phyloP scores from a whole-genome alignment of 2,329 filamentous ascomycete species.

The Nectriaceae sp. region DNA sequence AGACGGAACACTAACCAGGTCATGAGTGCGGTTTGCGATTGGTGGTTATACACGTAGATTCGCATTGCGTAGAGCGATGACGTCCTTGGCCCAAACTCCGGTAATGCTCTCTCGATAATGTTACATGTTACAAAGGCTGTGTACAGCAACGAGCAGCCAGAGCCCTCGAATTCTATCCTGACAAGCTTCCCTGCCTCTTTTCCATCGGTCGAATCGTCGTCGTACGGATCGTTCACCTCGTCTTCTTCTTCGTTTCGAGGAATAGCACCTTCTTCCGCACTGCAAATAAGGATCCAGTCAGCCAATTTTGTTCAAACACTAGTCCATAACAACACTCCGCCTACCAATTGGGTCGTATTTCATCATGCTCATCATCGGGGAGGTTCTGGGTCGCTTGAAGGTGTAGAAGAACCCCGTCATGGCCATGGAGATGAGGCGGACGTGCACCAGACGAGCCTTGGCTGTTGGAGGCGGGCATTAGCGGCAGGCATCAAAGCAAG shows the following conservation, averaged over 20 bases:
- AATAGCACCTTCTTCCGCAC: slow-evolving; percentile 96
- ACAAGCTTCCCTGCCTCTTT: slow-evolving; percentile 2
- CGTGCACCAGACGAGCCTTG: slow-evolving; percentile 89
- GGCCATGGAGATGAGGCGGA: slow-evolving; percentile 96
- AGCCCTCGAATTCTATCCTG: slow-evolving; percentile 13
- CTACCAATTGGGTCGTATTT: slow-evolving; percentile 98
- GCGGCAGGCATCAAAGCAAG: background rate
- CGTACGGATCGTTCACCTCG: slow-evolving; percentile 45
- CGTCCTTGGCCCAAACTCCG: slow-evolving; percentile 31
- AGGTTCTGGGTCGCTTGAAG: slow-evolving; percentile 76
- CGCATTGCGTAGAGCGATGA: slow-evolving; percentile 20
- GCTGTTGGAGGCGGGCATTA: slow-evolving; percentile 47
- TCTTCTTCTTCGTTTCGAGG: slow-evolving; percentile 85
- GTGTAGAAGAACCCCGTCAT: slow-evolving; percentile 98
- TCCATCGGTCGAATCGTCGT: slow-evolving; percentile 14
- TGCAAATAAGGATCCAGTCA: slow-evolving; percentile 36
- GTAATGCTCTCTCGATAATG: slow-evolving; percentile 31
- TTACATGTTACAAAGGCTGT: slow-evolving; percentile 26
- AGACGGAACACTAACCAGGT: too few relatives aligned
- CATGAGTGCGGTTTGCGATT: too few relatives aligned
- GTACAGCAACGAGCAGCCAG: slow-evolving; percentile 6
- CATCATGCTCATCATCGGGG: slow-evolving; percentile 90
- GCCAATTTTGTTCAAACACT: background rate
- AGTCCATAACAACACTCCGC: slow-evolving; percentile 5
- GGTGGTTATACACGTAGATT: slow-evolving; percentile 29